Evolutionary conservation across 2,329 filamentous ascomycete species (phyloP).

Genomic region (Zalaria sp.): DNA sequence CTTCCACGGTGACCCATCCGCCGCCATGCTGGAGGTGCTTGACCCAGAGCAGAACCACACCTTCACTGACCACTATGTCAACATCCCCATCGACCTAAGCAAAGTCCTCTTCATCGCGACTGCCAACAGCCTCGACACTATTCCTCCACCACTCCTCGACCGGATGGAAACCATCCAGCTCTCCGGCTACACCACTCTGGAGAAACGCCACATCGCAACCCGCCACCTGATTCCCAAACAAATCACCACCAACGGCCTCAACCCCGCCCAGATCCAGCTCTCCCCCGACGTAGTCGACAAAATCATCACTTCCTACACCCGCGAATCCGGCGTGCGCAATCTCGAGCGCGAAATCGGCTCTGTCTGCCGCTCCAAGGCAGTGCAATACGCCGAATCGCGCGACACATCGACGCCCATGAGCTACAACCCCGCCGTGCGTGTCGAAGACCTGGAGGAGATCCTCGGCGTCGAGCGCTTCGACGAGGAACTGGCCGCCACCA

Average conservation of each 20-base stretch:
- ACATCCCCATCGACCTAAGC: constrained; percentile 87
- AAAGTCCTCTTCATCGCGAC: constrained; percentile 97
- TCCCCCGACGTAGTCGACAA: constrained; percentile 79
- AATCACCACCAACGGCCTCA: constrained; percentile 76
- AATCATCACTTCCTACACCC: constrained; percentile 91
- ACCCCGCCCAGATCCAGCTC: constrained; percentile 59
- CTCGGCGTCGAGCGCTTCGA: constrained; percentile 88
- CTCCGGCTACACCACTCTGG: constrained; percentile 88
- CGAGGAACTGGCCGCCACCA: constrained; percentile 86
- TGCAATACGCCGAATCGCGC: constrained; percentile 83
- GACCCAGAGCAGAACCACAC: constrained; percentile 94
- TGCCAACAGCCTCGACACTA: constrained; percentile 87
- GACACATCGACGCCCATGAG: constrained; percentile 49
- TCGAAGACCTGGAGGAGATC: constrained; percentile 77
- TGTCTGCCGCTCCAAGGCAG: constrained; percentile 87
- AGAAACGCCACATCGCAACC: constrained; percentile 89
- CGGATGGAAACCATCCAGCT: constrained; percentile 94
- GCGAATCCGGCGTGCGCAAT: constrained; percentile 90
- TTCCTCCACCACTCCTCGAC: constrained; percentile 83
- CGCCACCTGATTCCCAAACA: constrained; percentile 95
- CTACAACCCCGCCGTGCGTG: constrained; percentile 60
- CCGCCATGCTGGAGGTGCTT: constrained; percentile 93
- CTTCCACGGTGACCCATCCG: constrained; percentile 88
- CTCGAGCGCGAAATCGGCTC: constrained; percentile 90
- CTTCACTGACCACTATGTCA: constrained; percentile 93